Evolutionary conservation across 2,329 filamentous ascomycete genomes (phyloP).

Genomic region (Pseudofabraea citricarpa): DNA sequence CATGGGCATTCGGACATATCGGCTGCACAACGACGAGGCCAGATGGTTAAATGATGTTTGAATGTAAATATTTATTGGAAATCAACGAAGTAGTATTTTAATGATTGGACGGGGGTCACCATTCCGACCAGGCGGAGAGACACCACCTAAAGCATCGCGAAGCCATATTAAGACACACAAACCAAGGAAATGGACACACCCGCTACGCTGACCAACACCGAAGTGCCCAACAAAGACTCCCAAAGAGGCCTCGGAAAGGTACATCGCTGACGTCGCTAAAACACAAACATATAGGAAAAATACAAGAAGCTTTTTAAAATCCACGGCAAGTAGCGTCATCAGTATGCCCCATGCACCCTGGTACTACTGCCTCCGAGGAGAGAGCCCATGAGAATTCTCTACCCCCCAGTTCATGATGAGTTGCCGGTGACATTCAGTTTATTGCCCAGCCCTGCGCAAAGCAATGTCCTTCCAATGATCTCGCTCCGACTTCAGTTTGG

Average conservation of each 20-base stretch:
- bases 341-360: constrained; percentile 21
- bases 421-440: constrained; percentile 21
- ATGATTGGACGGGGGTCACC: background rate
- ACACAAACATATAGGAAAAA: constrained; percentile 4
- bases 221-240: background rate
- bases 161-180: constrained; percentile 1
- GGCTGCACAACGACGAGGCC: too few species aligned
- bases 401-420: constrained; percentile 27
- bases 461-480: constrained; percentile 55
- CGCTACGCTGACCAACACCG: background rate
- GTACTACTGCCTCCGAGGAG: constrained; percentile 24
- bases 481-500: constrained; percentile 60
- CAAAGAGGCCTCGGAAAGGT: background rate
- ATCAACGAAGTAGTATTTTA: background rate
- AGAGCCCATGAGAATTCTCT: constrained; percentile 12
- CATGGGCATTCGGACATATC: too few species aligned
- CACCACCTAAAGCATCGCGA: background rate
- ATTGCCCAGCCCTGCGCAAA: constrained; percentile 14
- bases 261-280: background rate
- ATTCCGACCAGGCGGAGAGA: constrained; percentile 2
- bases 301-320: constrained; percentile 15
- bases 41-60: too few species aligned
- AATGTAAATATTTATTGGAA: too few species aligned
- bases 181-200: background rate
- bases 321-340: constrained; percentile 25